phyloP scores from a whole-genome alignment of 495 filamentous ascomycete genomes.

The Penicillium cinerascens region DNA sequence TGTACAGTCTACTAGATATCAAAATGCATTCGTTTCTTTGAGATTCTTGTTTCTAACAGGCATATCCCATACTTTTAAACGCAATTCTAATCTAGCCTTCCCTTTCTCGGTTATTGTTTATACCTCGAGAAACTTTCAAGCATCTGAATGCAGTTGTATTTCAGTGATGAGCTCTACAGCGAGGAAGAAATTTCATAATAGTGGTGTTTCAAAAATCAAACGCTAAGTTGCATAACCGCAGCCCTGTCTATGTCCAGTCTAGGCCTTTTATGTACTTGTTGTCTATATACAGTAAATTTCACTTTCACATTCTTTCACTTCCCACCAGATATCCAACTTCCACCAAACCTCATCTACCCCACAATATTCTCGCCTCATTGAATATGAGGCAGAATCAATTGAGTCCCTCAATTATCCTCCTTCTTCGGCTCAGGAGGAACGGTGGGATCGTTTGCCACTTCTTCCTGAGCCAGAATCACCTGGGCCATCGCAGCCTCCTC shows the following conservation, averaged over 20 bases:
- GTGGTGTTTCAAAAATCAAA: background rate
- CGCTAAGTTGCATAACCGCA: background rate
- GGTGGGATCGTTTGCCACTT: conserved; percentile 21
- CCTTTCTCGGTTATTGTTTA: too few relatives aligned
- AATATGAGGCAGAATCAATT: too few relatives aligned
- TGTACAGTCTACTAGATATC: background rate
- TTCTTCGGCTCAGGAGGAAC: conserved; percentile 10
- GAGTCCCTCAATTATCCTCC: conserved; percentile 1
- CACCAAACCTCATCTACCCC: too few relatives aligned
- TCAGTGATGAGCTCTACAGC: too few relatives aligned
- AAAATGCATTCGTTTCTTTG: background rate
- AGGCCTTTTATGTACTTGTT: conserved; percentile 2
- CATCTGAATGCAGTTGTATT: too few relatives aligned
- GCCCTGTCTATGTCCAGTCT: background rate
- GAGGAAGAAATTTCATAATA: background rate
- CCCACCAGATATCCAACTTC: too few relatives aligned
- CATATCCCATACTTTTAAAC: too few relatives aligned
- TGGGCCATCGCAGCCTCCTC: conserved; percentile 32
- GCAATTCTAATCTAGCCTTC: too few relatives aligned
- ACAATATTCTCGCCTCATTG: too few relatives aligned
- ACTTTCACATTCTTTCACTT: background rate
- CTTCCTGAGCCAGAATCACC: conserved; percentile 34
- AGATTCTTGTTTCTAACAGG: too few relatives aligned
- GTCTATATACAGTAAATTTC: background rate
- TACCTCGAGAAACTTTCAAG: too few relatives aligned